Conservation (phyloP, 2,329 filamentous ascomycete species). For the Aspergillus arachidicola region DNA sequence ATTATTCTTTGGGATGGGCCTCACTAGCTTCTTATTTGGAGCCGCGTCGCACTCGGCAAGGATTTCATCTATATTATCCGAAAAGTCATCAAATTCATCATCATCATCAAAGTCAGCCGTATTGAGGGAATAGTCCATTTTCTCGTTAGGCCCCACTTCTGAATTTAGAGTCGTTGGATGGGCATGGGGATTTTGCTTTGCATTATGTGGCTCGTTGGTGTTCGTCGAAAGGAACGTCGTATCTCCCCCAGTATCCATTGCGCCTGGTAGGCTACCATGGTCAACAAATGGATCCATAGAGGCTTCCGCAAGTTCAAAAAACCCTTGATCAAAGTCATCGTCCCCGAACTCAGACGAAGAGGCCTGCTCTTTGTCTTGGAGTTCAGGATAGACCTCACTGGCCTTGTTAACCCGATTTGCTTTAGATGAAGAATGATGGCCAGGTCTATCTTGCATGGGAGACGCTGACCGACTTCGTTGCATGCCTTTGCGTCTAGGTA, state of each 20-base stretch:
- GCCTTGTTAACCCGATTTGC: background rate
- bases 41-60: constrained; percentile 58
- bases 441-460: constrained; percentile 27
- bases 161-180: background rate
- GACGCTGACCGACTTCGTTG: constrained; percentile 36
- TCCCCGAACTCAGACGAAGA: constrained; percentile 51
- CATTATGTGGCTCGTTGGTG: background rate
- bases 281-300: constrained; percentile 35
- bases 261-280: background rate
- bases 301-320: constrained; percentile 44
- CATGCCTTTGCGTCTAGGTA: constrained; percentile 37
- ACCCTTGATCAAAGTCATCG: constrained; percentile 50
- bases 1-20: constrained; percentile 12
- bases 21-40: constrained; percentile 17
- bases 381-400: constrained; percentile 5
- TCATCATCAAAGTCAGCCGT: constrained; percentile 70
- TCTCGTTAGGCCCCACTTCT: background rate
- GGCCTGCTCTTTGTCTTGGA: constrained; percentile 18
- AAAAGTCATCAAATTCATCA: constrained; percentile 62
- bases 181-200: background rate
- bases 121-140: constrained; percentile 8
- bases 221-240: background rate
- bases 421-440: background rate
- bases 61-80: constrained; percentile 61
- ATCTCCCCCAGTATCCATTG: background rate